Evolutionary conservation across 1,284 basidiomycete species (phyloP), one percentile per base, ranked within the genome.

Genomic region (Ustilago cynodontis): DNA sequence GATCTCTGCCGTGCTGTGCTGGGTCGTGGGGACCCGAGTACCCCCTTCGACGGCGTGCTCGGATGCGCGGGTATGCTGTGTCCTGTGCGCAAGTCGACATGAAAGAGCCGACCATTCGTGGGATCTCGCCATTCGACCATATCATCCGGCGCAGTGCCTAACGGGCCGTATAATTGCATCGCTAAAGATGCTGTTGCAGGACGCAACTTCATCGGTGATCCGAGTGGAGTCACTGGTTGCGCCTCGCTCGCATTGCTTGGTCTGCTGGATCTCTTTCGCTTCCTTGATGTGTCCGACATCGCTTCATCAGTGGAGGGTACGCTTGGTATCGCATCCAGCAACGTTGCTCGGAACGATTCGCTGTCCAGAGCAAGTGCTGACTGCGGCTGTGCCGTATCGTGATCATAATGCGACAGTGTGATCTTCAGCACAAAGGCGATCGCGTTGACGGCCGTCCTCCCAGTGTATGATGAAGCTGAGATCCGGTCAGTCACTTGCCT

Each of bases 21-120:
- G 43, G 24, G 10, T 24, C 47, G 22, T 49, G 47, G 24, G 26
- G 47, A 26, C 28, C 24, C 24, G 13, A 28, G 16, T 35, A 5
- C 37, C 13, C 22, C 13, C 13, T 10, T 18, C 10, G 29, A 13
- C 1, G 18, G 3, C 10, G 47, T 14, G n/a, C 26, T 26, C 18
- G 51, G 28, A 20, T 39, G 26, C 1, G 57, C 53, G n/a, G 70
- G 33, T 16, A 66, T 28, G 47, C 65, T 72, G 24, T 72, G 57
- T 16, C 70, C 70, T 2, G 70, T 72, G 10, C 70, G 65, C 29
- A 50, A 56, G 59, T 72, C 70, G 18, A 72, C 59, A 22, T 64
- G 60, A 22, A 72, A 72, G n/a, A 57, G 47, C 7, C 52, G 59
- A n/a, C 70, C 70, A 7, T 41, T 67, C 20, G 49, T 45, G 11